A percentile compares a stretch with the other conserved stretches of the same genome.
Conservation (phyloP, 176 grass and related monocot genomes). For the Oryza coarctata region DNA sequence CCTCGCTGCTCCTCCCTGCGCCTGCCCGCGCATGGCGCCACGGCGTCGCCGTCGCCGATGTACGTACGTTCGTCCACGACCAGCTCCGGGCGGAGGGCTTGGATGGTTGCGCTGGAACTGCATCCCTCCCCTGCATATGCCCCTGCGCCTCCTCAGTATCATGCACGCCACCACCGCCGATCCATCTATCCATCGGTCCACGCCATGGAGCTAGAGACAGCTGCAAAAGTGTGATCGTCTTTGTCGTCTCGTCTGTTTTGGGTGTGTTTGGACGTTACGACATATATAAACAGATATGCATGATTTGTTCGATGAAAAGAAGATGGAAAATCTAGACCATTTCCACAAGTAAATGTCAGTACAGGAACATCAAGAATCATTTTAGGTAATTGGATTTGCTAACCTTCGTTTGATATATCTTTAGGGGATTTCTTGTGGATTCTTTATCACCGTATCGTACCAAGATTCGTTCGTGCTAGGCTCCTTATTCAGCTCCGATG, state of each 20-base stretch:
- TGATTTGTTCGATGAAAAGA: too few relatives aligned
- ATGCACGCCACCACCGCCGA: neutral
- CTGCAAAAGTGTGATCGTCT: neutral
- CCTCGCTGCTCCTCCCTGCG: neutral
- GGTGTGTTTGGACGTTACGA: too few relatives aligned
- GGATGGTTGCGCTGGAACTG: constrained; percentile 1
- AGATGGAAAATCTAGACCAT: too few relatives aligned
- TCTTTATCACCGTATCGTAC: too few relatives aligned
- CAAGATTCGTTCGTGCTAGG: too few relatives aligned
- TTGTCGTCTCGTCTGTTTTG: neutral
- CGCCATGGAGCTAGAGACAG: neutral
- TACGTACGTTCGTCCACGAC: neutral
- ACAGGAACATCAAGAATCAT: too few relatives aligned
- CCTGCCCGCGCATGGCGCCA: neutral
- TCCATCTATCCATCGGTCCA: neutral
- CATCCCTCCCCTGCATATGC: constrained; percentile 1
- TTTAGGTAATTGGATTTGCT: too few relatives aligned
- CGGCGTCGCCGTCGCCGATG: neutral
- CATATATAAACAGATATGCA: too few relatives aligned
- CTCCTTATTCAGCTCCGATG: too few relatives aligned
- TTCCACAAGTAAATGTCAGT: too few relatives aligned
- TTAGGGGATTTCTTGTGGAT: too few relatives aligned
- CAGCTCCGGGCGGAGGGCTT: neutral
- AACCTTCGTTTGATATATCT: too few relatives aligned
- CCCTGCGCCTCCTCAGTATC: neutral